A percentile compares a stretch with the other conserved stretches of the same genome.
Conservation (phyloP, 768 basidiomycete genomes). For the Trametes maxima region DNA sequence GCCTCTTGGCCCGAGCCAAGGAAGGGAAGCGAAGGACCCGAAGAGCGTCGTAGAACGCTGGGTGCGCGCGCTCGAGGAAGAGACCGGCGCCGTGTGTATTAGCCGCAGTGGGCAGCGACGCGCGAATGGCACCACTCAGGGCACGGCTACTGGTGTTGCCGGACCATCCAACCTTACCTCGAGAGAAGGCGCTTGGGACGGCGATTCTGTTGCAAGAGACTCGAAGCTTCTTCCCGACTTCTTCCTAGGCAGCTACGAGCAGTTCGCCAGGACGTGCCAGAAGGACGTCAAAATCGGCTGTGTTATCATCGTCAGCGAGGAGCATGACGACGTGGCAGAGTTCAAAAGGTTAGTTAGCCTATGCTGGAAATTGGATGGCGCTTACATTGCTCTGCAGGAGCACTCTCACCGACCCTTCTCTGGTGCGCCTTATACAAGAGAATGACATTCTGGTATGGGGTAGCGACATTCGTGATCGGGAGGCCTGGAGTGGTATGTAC, state of each 20-base stretch:
- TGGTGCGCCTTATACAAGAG: conserved; percentile 69
- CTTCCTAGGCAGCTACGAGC: conserved; percentile 78
- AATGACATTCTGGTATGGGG: conserved; percentile 89
- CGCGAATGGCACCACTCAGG: conserved; percentile 2
- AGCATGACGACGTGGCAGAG: conserved; percentile 86
- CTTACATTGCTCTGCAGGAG: conserved; percentile 42
- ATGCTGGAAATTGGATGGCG: not conserved
- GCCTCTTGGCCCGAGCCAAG: conserved; percentile 33
- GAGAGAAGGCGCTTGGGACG: conserved; percentile 32
- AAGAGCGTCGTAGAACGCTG: conserved; percentile 66
- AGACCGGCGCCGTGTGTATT: conserved; percentile 74
- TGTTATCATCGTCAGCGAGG: conserved; percentile 81
- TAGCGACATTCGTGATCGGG: conserved; percentile 82
- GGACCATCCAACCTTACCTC: conserved; percentile 48
- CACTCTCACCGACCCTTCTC: conserved; percentile 72
- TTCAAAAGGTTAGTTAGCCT: conserved; percentile 71
- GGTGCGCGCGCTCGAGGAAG: conserved; percentile 81
- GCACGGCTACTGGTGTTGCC: conserved; percentile 37
- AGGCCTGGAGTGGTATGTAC: conserved; percentile 72
- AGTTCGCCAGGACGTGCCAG: conserved; percentile 69
- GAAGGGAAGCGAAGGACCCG: conserved; percentile 20
- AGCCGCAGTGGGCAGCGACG: conserved; percentile 7
- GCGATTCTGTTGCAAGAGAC: conserved; percentile 35
- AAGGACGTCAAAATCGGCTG: conserved; percentile 74
- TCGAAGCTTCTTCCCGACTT: conserved; percentile 76